Percentiles rank a stretch among this genome's conserved stretches.
These are phyloP conservation scores for Debaryomyces robertsiae DNA, from an alignment of 1,139 yeast species.

Conservation along the genomic window DNA sequence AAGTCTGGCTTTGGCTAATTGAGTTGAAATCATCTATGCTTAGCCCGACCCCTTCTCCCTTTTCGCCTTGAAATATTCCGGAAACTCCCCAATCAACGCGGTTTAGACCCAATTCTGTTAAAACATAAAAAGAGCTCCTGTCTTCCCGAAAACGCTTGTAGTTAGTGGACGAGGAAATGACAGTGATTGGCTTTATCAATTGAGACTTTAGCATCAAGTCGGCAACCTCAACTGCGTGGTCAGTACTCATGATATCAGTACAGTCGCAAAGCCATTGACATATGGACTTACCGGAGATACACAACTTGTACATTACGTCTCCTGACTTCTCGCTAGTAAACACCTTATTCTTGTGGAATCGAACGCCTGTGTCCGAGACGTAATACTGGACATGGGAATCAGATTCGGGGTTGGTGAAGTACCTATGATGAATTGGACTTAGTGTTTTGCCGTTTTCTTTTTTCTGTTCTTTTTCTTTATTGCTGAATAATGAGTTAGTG, in stretches of 20 bases:
- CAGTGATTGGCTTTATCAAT: constrained; percentile 47
- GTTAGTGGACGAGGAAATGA: constrained; percentile 16
- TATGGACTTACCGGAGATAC: constrained; percentile 74
- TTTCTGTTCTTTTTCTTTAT: neutral
- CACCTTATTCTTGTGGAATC: constrained; percentile 51
- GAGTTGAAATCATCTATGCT: neutral
- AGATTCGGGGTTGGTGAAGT: constrained; percentile 87
- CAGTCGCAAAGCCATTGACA: constrained; percentile 92
- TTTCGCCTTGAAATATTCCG: neutral
- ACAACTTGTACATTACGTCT: constrained; percentile 36
- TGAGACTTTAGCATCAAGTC: constrained; percentile 54
- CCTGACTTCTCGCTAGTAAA: constrained; percentile 27
- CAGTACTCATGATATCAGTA: constrained; percentile 61
- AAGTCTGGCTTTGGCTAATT: constrained; percentile 5
- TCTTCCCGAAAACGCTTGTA: constrained; percentile 15
- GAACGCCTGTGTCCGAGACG: constrained; percentile 64
- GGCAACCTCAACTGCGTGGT: constrained; percentile 66
- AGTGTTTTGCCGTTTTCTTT: constrained; percentile 9
- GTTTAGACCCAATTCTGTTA: constrained; percentile 24
- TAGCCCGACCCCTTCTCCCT: too few relatives aligned
- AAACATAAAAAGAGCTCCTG: constrained; percentile 24
- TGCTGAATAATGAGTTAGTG: neutral
- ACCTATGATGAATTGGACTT: constrained; percentile 77
- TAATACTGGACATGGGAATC: constrained; percentile 82
- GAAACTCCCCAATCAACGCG: constrained; percentile 26